phyloP scores from a whole-genome alignment of 345 rosid genomes.

The Erysimum cheiranthoides region DNA sequence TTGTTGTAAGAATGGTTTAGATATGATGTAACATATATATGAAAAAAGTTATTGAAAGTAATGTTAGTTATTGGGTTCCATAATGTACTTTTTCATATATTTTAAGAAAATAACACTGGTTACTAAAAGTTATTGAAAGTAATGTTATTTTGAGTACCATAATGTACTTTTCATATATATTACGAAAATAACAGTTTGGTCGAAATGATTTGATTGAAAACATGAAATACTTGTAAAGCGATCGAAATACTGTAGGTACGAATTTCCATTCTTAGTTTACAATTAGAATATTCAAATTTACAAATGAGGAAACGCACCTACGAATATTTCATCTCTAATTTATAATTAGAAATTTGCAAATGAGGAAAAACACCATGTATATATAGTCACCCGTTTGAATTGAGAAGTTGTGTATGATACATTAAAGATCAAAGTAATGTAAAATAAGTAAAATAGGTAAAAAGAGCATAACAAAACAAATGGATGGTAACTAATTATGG shows the following conservation, averaged over 20 bases:
- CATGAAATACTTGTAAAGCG: neutral
- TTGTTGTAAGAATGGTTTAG: slow-evolving; percentile 14
- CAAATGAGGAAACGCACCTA: neutral
- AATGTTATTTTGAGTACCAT: too few relatives aligned
- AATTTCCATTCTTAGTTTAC: neutral
- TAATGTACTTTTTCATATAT: neutral
- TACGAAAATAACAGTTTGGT: slow-evolving; percentile 5
- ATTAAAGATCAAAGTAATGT: neutral
- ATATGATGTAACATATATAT: slow-evolving; percentile 13
- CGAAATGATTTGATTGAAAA: slow-evolving; percentile 22
- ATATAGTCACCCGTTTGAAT: neutral
- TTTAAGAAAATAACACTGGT: slow-evolving; percentile 10
- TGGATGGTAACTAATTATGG: neutral
- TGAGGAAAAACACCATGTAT: neutral
- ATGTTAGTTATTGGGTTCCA: slow-evolving; percentile 27
- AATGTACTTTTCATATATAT: slow-evolving; percentile 1
- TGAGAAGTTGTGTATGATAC: neutral
- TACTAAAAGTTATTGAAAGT: too few relatives aligned
- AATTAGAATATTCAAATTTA: neutral
- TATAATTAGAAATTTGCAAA: neutral
- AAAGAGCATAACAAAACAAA: neutral
- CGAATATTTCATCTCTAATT: neutral
- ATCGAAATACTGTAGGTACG: slow-evolving; percentile 3
- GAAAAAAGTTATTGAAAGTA: slow-evolving; percentile 38
- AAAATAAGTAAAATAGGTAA: neutral